Percentiles rank a stretch among this genome's conserved stretches.
Conservation (phyloP, 108 stramenopile genomes). For the Hondaea fermentalgiana region DNA sequence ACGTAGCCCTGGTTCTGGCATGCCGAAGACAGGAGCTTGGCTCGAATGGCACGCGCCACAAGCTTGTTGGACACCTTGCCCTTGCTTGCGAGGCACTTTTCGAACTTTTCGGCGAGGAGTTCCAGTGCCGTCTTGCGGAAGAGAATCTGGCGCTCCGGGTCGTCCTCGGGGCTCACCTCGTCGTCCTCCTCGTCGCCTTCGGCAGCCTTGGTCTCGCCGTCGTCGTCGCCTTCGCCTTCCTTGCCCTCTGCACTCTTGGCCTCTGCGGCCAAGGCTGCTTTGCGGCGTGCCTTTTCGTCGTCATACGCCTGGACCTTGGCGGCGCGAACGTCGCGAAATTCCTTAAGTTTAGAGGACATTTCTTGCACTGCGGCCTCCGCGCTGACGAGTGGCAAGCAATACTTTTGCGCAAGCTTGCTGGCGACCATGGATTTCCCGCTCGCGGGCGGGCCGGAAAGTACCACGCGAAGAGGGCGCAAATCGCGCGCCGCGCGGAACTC, state of each 20-base stretch:
- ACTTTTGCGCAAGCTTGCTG: background rate
- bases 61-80: background rate
- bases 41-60: background rate
- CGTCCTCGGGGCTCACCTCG: background rate
- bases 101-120: background rate
- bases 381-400: background rate
- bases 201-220: background rate
- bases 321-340: background rate
- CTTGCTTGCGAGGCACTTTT: background rate
- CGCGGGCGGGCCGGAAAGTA: background rate
- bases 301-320: background rate
- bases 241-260: background rate
- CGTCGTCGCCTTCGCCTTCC: background rate
- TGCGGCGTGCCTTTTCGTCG: background rate
- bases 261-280: background rate
- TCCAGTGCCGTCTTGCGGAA: background rate
- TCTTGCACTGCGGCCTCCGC: background rate
- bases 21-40: background rate
- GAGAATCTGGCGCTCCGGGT: background rate
- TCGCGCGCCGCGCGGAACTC: background rate
- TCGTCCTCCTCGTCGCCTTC: background rate
- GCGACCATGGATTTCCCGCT: background rate
- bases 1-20: slow-evolving; percentile 10
- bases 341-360: background rate
- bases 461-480: background rate